phyloP scores from a whole-genome alignment of 73 alveolate genomes.

The Urostyla sp. region DNA sequence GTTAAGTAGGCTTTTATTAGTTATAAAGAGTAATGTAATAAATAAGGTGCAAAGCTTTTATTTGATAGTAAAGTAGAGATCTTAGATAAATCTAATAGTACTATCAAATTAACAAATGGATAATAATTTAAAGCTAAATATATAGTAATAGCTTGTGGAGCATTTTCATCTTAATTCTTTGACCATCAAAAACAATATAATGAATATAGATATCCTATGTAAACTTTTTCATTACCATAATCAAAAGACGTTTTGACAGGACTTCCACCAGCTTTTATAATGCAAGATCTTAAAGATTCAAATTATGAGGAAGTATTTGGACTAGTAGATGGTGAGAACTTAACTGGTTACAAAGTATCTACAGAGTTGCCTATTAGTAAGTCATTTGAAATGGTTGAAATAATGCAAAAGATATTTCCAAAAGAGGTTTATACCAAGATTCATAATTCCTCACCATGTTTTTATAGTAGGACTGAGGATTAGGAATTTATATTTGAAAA shows the following conservation, averaged over 20 bases:
- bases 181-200: not conserved
- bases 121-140: not conserved
- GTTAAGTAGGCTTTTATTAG: not conserved
- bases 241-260: not conserved
- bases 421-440: not conserved
- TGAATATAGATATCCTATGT: not conserved
- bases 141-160: not conserved
- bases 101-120: not conserved
- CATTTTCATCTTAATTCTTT: not conserved
- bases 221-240: not conserved
- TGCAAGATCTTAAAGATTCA: not conserved
- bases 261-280: not conserved
- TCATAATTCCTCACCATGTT: conserved; percentile 26
- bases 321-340: conserved; percentile 46
- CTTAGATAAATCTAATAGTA: not conserved
- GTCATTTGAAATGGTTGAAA: not conserved
- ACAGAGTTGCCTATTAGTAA: not conserved
- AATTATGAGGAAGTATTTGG: conserved; percentile 14
- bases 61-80: not conserved
- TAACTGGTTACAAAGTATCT: not conserved
- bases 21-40: not conserved
- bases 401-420: not conserved
- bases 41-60: not conserved
- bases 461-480: conserved; percentile 1
- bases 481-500: not conserved